Evolutionary conservation across 306 rosid genomes (phyloP), one percentile per base, ranked within the genome.

Genomic region (Cicer bijugum): DNA sequence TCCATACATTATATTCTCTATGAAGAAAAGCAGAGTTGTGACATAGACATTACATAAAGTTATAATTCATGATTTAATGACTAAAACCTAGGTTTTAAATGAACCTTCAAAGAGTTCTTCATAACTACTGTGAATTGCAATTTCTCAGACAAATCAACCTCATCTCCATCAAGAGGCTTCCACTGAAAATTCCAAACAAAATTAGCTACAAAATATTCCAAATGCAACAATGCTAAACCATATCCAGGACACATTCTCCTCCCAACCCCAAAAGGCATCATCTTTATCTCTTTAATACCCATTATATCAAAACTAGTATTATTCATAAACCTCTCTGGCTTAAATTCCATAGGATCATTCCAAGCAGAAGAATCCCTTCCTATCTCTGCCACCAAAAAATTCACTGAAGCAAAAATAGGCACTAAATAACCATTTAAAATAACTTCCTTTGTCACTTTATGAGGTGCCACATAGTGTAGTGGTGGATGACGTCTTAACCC

Each of bases 241-340:
- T 69, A 64, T 7, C 82, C 88, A 8, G 85, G 85, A 37, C 88
- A 84, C 72, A 84, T 84, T 77, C 87, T 84, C 73, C 83, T 77
- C 33, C 85, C 87, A 6, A 81, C 85, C 19, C 87, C 87, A 74
- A 84, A 84, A 0, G 87, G 85, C 83, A 81, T 69, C 87, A 81
- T 84, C 74, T 69, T 74, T 9, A 73, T 73, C 66, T 78, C 85
- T 69, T 51, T 79, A 51, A 72, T 83, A 7, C 81, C 83, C 72
- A 68, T 77, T 47, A 84, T 67, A 69, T 84, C 87, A 64, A 84
- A 80, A 2, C 3, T 60, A 16, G 42, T 57, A 8, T 37, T 76
- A 33, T 68, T 51, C 74, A 84, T 12, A 50, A 84, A 84, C 16
- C 88, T 84, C 69, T 84, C 88, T 5, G 83, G 85, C 60, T 70